Percentiles rank a stretch among this genome's conserved stretches.
These are phyloP conservation scores for Nyctanthes arbortristis DNA, from an alignment of 257 asterid species.

Conservation along the genomic window DNA sequence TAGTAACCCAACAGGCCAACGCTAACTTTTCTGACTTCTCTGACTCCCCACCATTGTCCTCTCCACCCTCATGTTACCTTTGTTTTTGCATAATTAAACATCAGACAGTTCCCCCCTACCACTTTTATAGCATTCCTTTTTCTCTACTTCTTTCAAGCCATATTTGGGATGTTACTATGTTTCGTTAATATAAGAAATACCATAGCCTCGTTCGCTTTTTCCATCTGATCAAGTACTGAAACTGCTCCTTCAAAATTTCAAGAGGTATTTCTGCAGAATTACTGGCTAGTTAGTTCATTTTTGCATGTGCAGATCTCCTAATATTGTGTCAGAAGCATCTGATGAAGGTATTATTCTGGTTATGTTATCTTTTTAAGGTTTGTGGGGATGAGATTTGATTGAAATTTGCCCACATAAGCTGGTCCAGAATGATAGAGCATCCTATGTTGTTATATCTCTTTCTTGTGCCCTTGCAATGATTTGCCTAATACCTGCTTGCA, in stretches of 20 bases:
- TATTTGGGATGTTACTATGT: not conserved
- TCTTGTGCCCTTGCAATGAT: not conserved
- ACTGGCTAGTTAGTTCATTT: constrained; percentile 15
- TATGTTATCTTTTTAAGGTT: too few species aligned
- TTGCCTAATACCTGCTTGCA: not conserved
- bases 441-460: too few species aligned
- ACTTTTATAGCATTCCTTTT: constrained; percentile 15
- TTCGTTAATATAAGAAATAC: not conserved
- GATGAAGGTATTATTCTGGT: not conserved
- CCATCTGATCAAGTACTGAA: constrained; percentile 21
- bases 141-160: constrained; percentile 8
- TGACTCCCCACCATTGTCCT: constrained; percentile 38
- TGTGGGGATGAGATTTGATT: not conserved
- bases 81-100: constrained; percentile 38
- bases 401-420: not conserved
- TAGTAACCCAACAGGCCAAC: constrained; percentile 18
- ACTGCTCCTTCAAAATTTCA: constrained; percentile 13
- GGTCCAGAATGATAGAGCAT: not conserved
- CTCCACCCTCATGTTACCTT: not conserved
- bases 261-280: constrained; percentile 1
- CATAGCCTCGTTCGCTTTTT: constrained; percentile 29
- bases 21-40: constrained; percentile 28
- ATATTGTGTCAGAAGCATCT: not conserved
- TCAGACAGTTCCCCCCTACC: constrained; percentile 1
- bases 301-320: not conserved